phyloP scores from a whole-genome alignment of 192 early-diverging fungal species.

The Spizellomyces punctatus region DNA sequence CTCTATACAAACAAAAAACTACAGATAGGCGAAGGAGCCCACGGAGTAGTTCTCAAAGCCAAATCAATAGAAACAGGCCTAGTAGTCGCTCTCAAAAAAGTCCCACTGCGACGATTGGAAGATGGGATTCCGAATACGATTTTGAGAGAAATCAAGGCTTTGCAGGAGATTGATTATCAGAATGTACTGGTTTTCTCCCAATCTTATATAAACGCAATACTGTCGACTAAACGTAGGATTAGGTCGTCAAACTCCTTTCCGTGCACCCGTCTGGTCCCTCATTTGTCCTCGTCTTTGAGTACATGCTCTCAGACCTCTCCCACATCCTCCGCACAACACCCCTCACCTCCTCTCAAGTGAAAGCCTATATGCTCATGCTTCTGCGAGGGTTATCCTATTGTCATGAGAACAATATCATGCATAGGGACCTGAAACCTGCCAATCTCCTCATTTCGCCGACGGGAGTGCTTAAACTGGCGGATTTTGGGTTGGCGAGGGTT shows the following conservation, averaged over 20 bases:
- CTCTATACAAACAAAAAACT: neutral
- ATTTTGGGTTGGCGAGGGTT: constrained; percentile 64
- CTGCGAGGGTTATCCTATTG: constrained; percentile 62
- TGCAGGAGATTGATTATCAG: constrained; percentile 55
- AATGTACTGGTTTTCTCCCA: too few relatives aligned
- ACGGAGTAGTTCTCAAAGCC: constrained; percentile 57
- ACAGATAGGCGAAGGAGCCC: constrained; percentile 60
- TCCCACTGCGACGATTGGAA: constrained; percentile 51
- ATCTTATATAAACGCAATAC: too few relatives aligned
- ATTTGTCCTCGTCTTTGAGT: constrained; percentile 59
- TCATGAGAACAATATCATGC: constrained; percentile 63
- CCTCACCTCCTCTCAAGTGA: constrained; percentile 57
- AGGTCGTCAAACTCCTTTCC: constrained; percentile 54
- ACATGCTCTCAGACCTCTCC: constrained; percentile 55
- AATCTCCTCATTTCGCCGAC: constrained; percentile 58
- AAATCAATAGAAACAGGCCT: constrained; percentile 53
- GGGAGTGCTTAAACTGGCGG: constrained; percentile 60
- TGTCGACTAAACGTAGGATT: neutral
- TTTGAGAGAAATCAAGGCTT: constrained; percentile 59
- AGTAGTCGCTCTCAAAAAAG: constrained; percentile 57
- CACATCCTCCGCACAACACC: constrained; percentile 50
- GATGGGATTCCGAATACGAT: constrained; percentile 62
- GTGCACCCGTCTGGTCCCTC: constrained; percentile 50
- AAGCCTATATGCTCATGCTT: constrained; percentile 62
- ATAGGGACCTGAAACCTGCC: constrained; percentile 58